Percentiles rank a stretch among this genome's conserved stretches.
These are phyloP conservation scores for Toxoplasma gondii DNA, from an alignment of 169 alveolate species.

Conservation along the genomic window DNA sequence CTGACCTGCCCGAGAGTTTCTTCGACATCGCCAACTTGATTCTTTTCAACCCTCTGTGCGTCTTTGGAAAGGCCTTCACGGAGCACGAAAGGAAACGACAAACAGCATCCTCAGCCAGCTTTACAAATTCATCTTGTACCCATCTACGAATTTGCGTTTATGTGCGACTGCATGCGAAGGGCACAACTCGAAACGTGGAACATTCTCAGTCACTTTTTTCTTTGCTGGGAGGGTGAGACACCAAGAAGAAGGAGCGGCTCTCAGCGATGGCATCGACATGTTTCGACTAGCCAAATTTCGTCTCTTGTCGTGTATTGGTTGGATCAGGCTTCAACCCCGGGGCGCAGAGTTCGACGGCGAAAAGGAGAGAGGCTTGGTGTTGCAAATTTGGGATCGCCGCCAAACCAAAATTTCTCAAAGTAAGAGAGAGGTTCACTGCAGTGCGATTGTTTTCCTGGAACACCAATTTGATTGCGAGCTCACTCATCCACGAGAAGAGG, in stretches of 20 bases:
- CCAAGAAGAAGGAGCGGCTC: too few relatives aligned
- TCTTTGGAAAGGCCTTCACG: neutral
- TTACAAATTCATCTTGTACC: neutral
- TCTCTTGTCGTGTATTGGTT: too few relatives aligned
- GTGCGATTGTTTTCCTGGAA: too few relatives aligned
- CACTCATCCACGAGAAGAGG: too few relatives aligned
- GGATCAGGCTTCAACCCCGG: slow-evolving; percentile 32
- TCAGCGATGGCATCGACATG: too few relatives aligned
- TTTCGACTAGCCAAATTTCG: too few relatives aligned
- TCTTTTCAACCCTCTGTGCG: slow-evolving; percentile 58
- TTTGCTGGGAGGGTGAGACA: too few relatives aligned
- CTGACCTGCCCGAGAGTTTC: slow-evolving; percentile 50
- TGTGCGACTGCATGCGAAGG: neutral
- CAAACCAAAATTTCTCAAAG: slow-evolving; percentile 4
- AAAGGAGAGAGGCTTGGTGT: slow-evolving; percentile 32
- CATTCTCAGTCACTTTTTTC: too few relatives aligned
- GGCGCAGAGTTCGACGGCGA: neutral
- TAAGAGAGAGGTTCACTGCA: neutral
- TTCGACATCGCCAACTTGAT: slow-evolving; percentile 51
- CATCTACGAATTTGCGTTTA: neutral
- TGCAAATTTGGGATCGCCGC: slow-evolving; percentile 36
- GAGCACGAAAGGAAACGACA: neutral
- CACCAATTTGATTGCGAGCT: too few relatives aligned
- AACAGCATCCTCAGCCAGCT: neutral
- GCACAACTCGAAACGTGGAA: too few relatives aligned